Percentiles rank a stretch among this genome's conserved stretches.
Conservation (phyloP, 2,329 filamentous ascomycete genomes). For the Neofusicoccum parvum region DNA sequence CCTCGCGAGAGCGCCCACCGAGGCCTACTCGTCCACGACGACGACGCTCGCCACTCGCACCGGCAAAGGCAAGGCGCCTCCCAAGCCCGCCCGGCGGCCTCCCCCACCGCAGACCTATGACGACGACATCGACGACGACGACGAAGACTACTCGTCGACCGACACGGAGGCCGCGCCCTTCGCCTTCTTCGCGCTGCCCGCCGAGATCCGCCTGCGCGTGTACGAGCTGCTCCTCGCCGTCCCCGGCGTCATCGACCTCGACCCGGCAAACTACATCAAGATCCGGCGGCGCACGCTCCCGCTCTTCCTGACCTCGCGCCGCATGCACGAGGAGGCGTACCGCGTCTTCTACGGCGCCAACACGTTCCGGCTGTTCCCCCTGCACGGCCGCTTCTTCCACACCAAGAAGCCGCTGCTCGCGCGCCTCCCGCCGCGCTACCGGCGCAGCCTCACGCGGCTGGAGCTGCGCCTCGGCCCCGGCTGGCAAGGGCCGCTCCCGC, state of each 20-base stretch:
- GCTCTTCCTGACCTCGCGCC: slow-evolving; percentile 65
- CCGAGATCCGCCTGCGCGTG: slow-evolving; percentile 55
- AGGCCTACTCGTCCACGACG: not conserved
- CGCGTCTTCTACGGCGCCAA: slow-evolving; percentile 55
- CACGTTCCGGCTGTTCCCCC: slow-evolving; percentile 56
- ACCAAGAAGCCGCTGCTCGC: slow-evolving; percentile 71
- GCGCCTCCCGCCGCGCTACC: slow-evolving; percentile 63
- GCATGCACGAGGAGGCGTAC: slow-evolving; percentile 54
- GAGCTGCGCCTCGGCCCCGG: slow-evolving; percentile 74
- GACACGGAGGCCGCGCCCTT: slow-evolving; percentile 36
- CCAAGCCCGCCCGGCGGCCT: not conserved
- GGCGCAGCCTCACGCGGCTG: slow-evolving; percentile 62
- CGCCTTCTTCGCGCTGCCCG: slow-evolving; percentile 56
- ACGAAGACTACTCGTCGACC: slow-evolving; percentile 63
- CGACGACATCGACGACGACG: slow-evolving; percentile 52
- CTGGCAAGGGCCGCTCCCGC: slow-evolving; percentile 67
- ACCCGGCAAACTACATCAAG: slow-evolving; percentile 61
- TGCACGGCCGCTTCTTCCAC: slow-evolving; percentile 65
- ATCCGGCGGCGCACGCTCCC: slow-evolving; percentile 59
- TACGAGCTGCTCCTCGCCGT: slow-evolving; percentile 52
- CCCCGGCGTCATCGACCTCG: slow-evolving; percentile 64
- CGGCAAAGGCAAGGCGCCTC: not conserved
- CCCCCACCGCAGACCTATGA: not conserved
- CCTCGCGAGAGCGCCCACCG: not conserved
- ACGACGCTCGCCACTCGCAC: not conserved